These are phyloP conservation scores for Spathaspora passalidarum DNA, from an alignment of 805 yeast species.

Conservation along the genomic window DNA sequence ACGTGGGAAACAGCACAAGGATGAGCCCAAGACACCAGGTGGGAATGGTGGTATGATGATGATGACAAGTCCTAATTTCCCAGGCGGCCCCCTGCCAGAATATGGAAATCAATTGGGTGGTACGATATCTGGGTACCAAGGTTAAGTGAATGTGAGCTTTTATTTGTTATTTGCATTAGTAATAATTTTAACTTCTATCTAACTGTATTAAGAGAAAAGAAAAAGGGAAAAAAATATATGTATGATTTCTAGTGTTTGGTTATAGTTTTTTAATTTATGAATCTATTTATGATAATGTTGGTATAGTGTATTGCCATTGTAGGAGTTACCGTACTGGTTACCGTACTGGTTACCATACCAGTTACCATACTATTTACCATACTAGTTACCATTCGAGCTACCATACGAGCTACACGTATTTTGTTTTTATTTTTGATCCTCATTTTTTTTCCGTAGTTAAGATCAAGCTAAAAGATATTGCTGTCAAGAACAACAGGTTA, in stretches of 20 bases:
- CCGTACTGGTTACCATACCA: no score
- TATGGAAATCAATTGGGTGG: conserved; percentile 3
- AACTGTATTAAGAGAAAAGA: neutral
- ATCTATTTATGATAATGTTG: neutral
- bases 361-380: no score
- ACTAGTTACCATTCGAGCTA: no score
- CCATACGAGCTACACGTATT: no score
- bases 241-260: neutral
- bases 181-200: neutral
- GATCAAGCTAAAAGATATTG: neutral
- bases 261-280: neutral
- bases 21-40: neutral
- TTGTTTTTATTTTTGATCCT: no score
- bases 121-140: conserved; percentile 1
- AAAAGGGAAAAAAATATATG: neutral
- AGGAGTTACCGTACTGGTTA: no score
- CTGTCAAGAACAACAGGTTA: neutral
- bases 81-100: neutral
- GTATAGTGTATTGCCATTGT: no score
- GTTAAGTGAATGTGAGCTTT: neutral
- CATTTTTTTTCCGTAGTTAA: neutral
- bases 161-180: neutral
- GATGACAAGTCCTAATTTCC: conserved; percentile 3
- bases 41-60: neutral
- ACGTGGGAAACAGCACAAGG: conserved; percentile 55